phyloP scores from a whole-genome alignment of 257 asterid species.

The Plantago elongata region DNA sequence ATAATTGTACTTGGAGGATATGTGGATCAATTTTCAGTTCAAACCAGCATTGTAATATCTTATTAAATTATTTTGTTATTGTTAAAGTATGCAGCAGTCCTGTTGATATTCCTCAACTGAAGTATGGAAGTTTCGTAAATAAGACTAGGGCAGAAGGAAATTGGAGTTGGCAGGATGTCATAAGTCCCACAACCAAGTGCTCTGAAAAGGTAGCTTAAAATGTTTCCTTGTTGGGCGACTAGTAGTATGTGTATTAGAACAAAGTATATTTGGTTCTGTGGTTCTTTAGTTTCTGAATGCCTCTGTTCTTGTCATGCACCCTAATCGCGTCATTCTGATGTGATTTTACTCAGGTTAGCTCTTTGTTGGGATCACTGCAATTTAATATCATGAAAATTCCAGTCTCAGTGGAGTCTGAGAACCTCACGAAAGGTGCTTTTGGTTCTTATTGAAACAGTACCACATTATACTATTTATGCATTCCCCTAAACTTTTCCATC shows the following conservation, averaged over 20 bases:
- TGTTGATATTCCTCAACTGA: constrained; percentile 60
- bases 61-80: constrained; percentile 13
- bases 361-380: constrained; percentile 55
- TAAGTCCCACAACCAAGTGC: constrained; percentile 54
- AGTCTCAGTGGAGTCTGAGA: constrained; percentile 42
- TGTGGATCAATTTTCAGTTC: constrained; percentile 13
- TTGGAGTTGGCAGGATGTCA: constrained; percentile 79
- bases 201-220: constrained; percentile 46
- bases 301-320: neutral
- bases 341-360: constrained; percentile 44
- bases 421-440: constrained; percentile 55
- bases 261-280: too few species aligned
- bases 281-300: neutral
- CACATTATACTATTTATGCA: neutral
- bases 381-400: constrained; percentile 59
- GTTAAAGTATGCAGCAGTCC: constrained; percentile 76
- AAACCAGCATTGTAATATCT: constrained; percentile 15
- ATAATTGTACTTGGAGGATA: neutral
- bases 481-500: neutral
- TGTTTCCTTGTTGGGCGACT: too few species aligned
- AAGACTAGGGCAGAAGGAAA: constrained; percentile 33
- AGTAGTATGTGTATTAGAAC: too few species aligned
- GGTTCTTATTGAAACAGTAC: too few species aligned
- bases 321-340: neutral
- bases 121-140: constrained; percentile 50